These are phyloP conservation scores for Boletellus emodensis DNA, from an alignment of 768 basidiomycete genomes.

Conservation along the genomic window DNA sequence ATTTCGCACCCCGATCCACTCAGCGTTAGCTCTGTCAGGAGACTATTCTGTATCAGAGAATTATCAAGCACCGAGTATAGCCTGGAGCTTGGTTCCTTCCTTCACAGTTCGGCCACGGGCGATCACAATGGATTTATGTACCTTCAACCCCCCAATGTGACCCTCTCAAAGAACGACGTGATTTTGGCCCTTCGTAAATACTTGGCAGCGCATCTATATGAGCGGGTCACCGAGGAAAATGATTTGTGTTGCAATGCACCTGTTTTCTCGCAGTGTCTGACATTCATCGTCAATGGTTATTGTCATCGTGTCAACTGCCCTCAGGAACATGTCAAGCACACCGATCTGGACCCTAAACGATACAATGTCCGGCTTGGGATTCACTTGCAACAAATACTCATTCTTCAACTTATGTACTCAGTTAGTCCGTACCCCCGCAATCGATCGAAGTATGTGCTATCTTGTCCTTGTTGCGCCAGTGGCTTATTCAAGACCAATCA, in stretches of 20 bases:
- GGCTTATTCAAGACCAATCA: neutral
- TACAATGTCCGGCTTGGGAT: slow-evolving; percentile 43
- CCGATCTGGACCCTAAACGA: slow-evolving; percentile 27
- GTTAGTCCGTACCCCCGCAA: slow-evolving; percentile 1
- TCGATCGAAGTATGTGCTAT: slow-evolving; percentile 3
- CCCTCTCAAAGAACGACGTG: slow-evolving; percentile 20
- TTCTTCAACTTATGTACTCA: slow-evolving; percentile 36
- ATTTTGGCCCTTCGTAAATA: slow-evolving; percentile 18
- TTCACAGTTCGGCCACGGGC: neutral
- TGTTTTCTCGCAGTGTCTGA: slow-evolving; percentile 41
- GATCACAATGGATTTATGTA: neutral
- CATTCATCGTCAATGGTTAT: slow-evolving; percentile 23
- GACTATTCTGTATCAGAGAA: slow-evolving; percentile 22
- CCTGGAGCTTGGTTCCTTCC: slow-evolving; percentile 8
- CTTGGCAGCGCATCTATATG: slow-evolving; percentile 27
- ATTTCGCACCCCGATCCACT: slow-evolving; percentile 8
- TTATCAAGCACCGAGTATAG: slow-evolving; percentile 9
- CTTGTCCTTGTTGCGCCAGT: neutral
- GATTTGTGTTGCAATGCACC: slow-evolving; percentile 25
- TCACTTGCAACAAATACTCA: slow-evolving; percentile 47
- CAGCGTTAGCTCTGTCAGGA: slow-evolving; percentile 19
- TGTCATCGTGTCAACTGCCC: slow-evolving; percentile 37
- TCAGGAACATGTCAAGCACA: slow-evolving; percentile 33
- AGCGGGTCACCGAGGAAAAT: slow-evolving; percentile 32
- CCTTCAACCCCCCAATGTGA: slow-evolving; percentile 8